phyloP scores from a whole-genome alignment of 2,329 filamentous ascomycete genomes.

The Fusarium pseudograminearum region DNA sequence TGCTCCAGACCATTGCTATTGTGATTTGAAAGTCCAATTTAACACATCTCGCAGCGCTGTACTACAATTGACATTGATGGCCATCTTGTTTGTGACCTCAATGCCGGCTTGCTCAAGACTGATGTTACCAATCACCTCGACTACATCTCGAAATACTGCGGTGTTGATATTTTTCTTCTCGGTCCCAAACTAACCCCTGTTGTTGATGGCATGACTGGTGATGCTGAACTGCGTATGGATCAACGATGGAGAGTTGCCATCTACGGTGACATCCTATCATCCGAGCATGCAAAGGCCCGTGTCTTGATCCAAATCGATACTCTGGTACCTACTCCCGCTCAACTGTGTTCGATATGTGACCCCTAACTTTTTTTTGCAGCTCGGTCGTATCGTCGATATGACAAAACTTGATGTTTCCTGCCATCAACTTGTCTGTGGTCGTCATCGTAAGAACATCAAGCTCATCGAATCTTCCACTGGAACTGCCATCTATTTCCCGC shows the following conservation, averaged over 20 bases:
- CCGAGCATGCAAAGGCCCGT: slow-evolving; percentile 96
- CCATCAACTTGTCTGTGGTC: slow-evolving; percentile 92
- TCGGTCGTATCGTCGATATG: slow-evolving; percentile 79
- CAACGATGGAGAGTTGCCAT: slow-evolving; percentile 93
- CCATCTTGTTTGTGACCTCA: slow-evolving; percentile 83
- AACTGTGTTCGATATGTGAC: background rate
- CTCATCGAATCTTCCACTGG: slow-evolving; percentile 94
- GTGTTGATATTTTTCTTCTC: slow-evolving; percentile 95
- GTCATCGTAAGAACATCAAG: slow-evolving; percentile 97
- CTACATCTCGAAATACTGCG: slow-evolving; percentile 86
- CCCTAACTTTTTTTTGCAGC: slow-evolving; percentile 58
- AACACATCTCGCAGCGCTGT: slow-evolving; percentile 73
- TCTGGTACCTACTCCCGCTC: slow-evolving; percentile 67
- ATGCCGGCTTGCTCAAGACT: slow-evolving; percentile 75
- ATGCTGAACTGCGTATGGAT: slow-evolving; percentile 85
- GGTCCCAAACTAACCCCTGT: slow-evolving; percentile 89
- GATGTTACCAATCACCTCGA: slow-evolving; percentile 87
- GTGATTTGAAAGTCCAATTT: slow-evolving; percentile 12
- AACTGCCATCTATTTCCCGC: slow-evolving; percentile 98
- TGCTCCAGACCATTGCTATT: background rate
- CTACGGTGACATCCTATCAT: slow-evolving; percentile 93
- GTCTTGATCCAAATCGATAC: slow-evolving; percentile 98
- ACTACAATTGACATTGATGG: slow-evolving; percentile 94
- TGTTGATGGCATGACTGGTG: slow-evolving; percentile 78
- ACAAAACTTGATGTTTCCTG: slow-evolving; percentile 87